Evolutionary conservation across 2,329 filamentous ascomycete genomes (phyloP), one percentile per base, ranked within the genome.

Genomic region (Dactylellina haptotyla): DNA sequence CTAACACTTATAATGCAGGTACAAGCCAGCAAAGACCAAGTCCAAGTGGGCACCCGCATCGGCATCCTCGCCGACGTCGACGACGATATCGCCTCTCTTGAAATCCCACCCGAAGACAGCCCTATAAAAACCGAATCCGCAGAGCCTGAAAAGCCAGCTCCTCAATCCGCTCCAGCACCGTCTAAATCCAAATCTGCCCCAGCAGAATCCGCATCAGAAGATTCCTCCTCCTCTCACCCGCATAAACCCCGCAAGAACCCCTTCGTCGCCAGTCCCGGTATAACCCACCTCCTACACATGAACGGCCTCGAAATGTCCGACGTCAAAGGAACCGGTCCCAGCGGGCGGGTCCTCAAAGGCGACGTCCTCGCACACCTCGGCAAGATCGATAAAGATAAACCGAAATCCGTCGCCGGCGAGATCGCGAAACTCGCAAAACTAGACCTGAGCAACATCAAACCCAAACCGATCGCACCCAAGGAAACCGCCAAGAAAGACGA

Each of bases 361-460:
- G 95, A 99, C 80, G 90, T 99, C 4, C 87, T 99, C 61, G 93
- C 93, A 51, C 95, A 94, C 81, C 82, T 98, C 14, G 95, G 95
- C 75, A 84, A 85, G 77, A 92, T 97, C 79, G 84, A 89, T 72
- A 84, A 88, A 75, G 85, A 88, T 70, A 90, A 91, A 77, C 90
- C 94, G 1, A 85, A 87, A 20, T 84, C 88, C 74, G 86, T 93
- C 77, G 90, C 91, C 63, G 84, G 86, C 67, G 88, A 87, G 58
- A 89, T 96, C 79, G 84, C 87, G 72, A 89, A 92, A 81, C 87
- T 95, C 53, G 84, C 87, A 43, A 92, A 96, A 81, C 88, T 99
- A 59, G 94, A 99, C 80, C 87, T 99, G 23, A 95, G 90, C 84
- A 97, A 98, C 84, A 94, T 98, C 84, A 96, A 96, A 84, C 83